Percentiles rank a stretch among this genome's conserved stretches.
Conservation (phyloP, 2,329 filamentous ascomycete species). For the Aaosphaeria arxii region DNA sequence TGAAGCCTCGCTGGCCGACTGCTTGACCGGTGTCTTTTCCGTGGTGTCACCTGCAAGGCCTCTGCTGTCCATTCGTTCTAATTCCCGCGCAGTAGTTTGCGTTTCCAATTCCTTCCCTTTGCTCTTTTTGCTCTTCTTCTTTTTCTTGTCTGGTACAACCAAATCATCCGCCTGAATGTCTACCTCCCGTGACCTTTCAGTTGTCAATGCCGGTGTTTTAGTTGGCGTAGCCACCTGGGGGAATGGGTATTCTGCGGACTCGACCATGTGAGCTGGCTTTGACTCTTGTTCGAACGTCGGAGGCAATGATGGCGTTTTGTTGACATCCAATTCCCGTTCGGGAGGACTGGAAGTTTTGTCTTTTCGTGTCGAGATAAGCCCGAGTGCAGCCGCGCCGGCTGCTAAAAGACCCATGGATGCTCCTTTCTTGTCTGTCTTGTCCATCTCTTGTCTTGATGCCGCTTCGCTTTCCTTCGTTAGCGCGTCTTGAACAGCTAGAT, state of each 20-base stretch:
- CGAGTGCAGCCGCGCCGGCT: constrained; percentile 11
- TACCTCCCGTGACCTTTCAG: constrained; percentile 13
- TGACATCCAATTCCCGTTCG: background rate
- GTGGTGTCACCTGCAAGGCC: too few species aligned
- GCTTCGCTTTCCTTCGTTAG: constrained; percentile 8
- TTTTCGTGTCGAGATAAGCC: constrained; percentile 3
- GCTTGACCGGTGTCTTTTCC: too few species aligned
- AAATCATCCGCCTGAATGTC: constrained; percentile 11
- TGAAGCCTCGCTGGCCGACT: too few species aligned
- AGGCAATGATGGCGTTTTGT: constrained; percentile 6
- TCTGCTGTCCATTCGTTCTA: too few species aligned
- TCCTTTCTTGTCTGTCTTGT: constrained; percentile 39
- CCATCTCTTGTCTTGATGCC: constrained; percentile 35
- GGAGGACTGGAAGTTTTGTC: constrained; percentile 2
- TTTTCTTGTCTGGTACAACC: constrained; percentile 37
- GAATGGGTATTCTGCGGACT: constrained; percentile 26
- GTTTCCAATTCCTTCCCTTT: constrained; percentile 12
- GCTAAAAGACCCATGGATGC: constrained; percentile 4
- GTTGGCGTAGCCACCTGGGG: constrained; percentile 12
- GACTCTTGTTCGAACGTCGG: constrained; percentile 14
- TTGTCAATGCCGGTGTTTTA: constrained; percentile 2
- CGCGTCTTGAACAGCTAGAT: constrained; percentile 3
- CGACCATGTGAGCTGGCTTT: constrained; percentile 8
- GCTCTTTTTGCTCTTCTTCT: constrained; percentile 40
- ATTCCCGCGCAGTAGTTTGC: background rate